A percentile compares a stretch with the other conserved stretches of the same genome.
Evolutionary conservation across 2,329 filamentous ascomycete species (phyloP).

Genomic region (Botryotinia narcissicola): DNA sequence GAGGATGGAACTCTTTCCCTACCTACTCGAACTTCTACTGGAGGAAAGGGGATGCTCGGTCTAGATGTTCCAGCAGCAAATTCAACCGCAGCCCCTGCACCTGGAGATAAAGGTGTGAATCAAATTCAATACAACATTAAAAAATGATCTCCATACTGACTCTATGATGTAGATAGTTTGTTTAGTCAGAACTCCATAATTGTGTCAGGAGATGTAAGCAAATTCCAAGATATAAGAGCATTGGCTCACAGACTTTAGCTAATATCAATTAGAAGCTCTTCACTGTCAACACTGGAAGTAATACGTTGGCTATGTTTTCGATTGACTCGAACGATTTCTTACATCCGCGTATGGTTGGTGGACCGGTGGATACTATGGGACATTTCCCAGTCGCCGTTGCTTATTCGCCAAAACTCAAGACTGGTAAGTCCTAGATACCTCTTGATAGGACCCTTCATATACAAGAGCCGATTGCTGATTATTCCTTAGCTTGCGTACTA

Average conservation of each 20-base stretch:
- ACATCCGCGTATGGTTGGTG: conserved; percentile 45
- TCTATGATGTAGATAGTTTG: conserved; percentile 45
- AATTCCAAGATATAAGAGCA: neutral
- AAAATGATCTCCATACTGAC: neutral
- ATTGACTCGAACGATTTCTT: conserved; percentile 45
- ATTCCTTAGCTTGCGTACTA: conserved; percentile 45
- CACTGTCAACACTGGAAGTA: conserved; percentile 53
- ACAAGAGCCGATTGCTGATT: neutral
- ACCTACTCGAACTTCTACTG: conserved; percentile 45
- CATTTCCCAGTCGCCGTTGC: conserved; percentile 54
- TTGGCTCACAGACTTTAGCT: neutral
- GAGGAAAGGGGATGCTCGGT: conserved; percentile 46
- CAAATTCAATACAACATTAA: neutral
- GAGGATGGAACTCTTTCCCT: conserved; percentile 47
- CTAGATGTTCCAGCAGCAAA: conserved; percentile 37
- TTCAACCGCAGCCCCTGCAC: neutral
- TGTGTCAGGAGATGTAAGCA: conserved; percentile 40
- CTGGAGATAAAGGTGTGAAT: neutral
- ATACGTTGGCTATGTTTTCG: conserved; percentile 49
- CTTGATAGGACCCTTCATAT: neutral
- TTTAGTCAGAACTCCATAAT: conserved; percentile 51
- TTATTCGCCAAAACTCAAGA: conserved; percentile 44
- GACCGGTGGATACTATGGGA: conserved; percentile 45
- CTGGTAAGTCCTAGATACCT: conserved; percentile 28
- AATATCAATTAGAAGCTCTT: conserved; percentile 47